Percentiles rank a stretch among this genome's conserved stretches.
These are phyloP conservation scores for Hortiboletus campestris DNA, from an alignment of 768 basidiomycete species.

Conservation along the genomic window DNA sequence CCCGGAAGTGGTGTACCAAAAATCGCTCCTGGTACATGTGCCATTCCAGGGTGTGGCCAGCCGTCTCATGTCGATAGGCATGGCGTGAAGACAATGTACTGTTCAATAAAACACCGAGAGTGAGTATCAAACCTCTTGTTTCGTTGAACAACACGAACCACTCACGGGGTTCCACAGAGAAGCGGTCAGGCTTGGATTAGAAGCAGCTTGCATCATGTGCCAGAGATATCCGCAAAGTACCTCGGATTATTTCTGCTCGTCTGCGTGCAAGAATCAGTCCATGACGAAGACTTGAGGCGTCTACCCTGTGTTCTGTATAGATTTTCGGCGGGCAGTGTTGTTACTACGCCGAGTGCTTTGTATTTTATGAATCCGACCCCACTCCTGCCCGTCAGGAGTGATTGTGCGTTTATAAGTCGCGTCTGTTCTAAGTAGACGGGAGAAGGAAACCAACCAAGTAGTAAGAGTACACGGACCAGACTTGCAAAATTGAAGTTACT, in stretches of 20 bases:
- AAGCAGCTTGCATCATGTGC: slow-evolving; percentile 63
- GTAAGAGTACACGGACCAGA: too few relatives aligned
- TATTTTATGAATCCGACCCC: neutral
- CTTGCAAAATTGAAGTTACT: too few relatives aligned
- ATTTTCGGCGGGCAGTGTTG: neutral
- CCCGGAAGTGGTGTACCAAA: slow-evolving; percentile 1
- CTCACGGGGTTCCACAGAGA: slow-evolving; percentile 41
- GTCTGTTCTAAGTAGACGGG: neutral
- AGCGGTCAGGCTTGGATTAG: slow-evolving; percentile 52
- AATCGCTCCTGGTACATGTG: slow-evolving; percentile 40
- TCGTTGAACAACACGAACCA: neutral
- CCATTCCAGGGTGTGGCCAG: slow-evolving; percentile 57
- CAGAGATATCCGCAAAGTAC: slow-evolving; percentile 56
- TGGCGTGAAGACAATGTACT: slow-evolving; percentile 52
- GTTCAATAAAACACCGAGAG: slow-evolving; percentile 63
- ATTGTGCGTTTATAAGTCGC: neutral
- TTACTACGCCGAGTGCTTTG: neutral
- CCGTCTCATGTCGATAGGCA: slow-evolving; percentile 53
- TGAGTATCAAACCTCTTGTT: slow-evolving; percentile 34
- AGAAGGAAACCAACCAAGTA: too few relatives aligned
- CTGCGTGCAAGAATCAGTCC: slow-evolving; percentile 57
- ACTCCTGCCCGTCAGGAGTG: neutral
- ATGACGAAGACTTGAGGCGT: slow-evolving; percentile 44
- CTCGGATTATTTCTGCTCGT: slow-evolving; percentile 62
- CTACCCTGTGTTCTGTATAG: neutral